Evolutionary conservation across 129 eudicot genomes (phyloP).

Genomic region (Lonicera japonica): DNA sequence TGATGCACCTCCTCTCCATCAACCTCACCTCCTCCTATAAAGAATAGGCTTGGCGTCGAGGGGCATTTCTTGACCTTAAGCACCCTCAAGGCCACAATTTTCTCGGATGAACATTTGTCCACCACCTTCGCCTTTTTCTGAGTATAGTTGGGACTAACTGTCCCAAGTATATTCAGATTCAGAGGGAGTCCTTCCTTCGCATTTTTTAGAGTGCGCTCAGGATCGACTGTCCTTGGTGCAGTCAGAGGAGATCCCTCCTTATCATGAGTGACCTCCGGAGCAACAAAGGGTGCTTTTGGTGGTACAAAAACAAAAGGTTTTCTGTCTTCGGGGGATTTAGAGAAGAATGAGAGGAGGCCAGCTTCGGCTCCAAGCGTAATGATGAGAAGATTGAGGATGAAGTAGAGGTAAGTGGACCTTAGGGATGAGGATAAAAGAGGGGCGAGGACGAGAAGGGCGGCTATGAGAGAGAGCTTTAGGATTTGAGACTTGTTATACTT

Average conservation of each 20-base stretch:
- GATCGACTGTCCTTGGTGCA: background rate
- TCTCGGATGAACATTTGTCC: conserved; percentile 18
- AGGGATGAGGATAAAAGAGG: conserved; percentile 40
- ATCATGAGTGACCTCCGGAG: background rate
- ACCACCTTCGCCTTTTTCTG: conserved; percentile 5
- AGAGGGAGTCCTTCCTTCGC: background rate
- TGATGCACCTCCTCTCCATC: conserved; percentile 17
- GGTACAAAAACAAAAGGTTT: background rate
- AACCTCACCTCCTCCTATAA: conserved; percentile 23
- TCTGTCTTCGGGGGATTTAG: conserved; percentile 12
- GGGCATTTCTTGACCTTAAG: conserved; percentile 29
- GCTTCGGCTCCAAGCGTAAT: conserved; percentile 41
- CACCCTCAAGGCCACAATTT: conserved; percentile 10
- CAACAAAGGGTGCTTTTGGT: background rate
- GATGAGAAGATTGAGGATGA: conserved; percentile 42
- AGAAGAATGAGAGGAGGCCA: conserved; percentile 38
- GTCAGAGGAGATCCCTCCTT: background rate
- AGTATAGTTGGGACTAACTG: background rate
- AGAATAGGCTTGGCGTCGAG: conserved; percentile 43
- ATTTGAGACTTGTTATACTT: conserved; percentile 29
- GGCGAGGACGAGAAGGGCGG: conserved; percentile 24
- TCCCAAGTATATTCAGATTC: background rate
- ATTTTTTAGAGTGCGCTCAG: background rate
- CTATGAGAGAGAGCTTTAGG: conserved; percentile 33
- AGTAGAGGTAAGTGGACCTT: conserved; percentile 39